Evolutionary conservation across 352 stramenopile species (phyloP).

Genomic region (Pythium brassicae): DNA sequence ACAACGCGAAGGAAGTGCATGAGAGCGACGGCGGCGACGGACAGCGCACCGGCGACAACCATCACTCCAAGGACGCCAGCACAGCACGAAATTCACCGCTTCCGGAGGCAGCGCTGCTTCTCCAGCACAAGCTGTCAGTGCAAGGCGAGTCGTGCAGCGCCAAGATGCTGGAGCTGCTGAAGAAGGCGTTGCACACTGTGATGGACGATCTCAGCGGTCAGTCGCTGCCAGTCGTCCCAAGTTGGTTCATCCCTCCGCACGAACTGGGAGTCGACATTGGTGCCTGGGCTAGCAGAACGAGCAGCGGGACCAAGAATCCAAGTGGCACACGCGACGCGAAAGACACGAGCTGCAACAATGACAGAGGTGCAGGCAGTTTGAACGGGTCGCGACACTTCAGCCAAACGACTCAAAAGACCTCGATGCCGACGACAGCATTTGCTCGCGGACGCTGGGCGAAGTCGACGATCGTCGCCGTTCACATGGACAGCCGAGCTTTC

Average conservation of each 20-base stretch:
- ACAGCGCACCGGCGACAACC: no score
- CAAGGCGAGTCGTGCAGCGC: neutral
- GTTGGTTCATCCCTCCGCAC: constrained; percentile 77
- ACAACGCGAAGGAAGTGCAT: no score
- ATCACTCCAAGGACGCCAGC: no score
- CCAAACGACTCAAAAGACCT: constrained; percentile 1
- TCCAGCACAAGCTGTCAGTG: neutral
- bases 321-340: no score
- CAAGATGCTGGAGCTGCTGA: neutral
- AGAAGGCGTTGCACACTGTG: neutral
- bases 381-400: no score
- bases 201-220: neutral
- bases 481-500: neutral
- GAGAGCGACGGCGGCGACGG: no score
- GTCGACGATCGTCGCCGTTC: constrained; percentile 21
- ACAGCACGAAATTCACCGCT: no score
- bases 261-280: constrained; percentile 63
- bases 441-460: constrained; percentile 23
- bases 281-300: no score
- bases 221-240: neutral
- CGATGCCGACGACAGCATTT: neutral
- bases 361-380: no score
- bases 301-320: no score
- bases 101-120: neutral
- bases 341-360: no score